phyloP scores from a whole-genome alignment of 2,329 filamentous ascomycete species.

The Fonsecaea pugnacius region DNA sequence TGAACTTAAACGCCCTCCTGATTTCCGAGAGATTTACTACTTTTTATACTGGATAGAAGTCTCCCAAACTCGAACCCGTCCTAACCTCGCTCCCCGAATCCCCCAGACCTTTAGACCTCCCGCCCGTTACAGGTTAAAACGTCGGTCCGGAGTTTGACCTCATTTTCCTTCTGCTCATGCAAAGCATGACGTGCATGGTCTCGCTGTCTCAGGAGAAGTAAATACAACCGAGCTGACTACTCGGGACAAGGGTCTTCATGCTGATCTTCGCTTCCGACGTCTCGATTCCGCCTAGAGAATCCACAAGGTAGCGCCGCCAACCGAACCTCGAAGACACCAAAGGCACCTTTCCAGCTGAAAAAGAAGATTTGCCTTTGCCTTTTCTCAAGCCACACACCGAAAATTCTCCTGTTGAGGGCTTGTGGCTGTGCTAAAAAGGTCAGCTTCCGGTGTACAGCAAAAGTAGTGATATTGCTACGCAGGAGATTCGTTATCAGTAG shows the following conservation, averaged over 20 bases:
- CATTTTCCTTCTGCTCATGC: not conserved
- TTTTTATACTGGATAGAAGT: not conserved
- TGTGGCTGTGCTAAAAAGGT: slow-evolving; percentile 1
- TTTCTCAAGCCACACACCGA: not conserved
- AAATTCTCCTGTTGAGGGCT: not conserved
- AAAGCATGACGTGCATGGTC: not conserved
- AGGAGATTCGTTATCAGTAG: not conserved
- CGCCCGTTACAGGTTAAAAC: not conserved
- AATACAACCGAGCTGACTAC: not conserved
- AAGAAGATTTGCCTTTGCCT: not conserved
- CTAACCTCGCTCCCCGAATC: not conserved
- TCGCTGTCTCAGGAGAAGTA: not conserved
- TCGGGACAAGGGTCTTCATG: not conserved
- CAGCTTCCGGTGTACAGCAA: not conserved
- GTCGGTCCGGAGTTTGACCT: not conserved
- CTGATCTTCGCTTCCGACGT: slow-evolving; percentile 7
- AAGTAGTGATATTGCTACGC: not conserved
- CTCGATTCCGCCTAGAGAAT: slow-evolving; percentile 1
- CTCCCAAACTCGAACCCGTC: not conserved
- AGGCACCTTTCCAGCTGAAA: not conserved
- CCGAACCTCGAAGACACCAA: not conserved
- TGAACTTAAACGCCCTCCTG: not conserved
- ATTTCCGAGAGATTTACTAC: not conserved
- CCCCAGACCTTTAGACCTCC: not conserved
- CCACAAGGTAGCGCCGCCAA: not conserved